A percentile compares a stretch with the other conserved stretches of the same genome.
These are phyloP conservation scores for Salix caprea DNA, from an alignment of 345 rosid genomes.

Conservation along the genomic window DNA sequence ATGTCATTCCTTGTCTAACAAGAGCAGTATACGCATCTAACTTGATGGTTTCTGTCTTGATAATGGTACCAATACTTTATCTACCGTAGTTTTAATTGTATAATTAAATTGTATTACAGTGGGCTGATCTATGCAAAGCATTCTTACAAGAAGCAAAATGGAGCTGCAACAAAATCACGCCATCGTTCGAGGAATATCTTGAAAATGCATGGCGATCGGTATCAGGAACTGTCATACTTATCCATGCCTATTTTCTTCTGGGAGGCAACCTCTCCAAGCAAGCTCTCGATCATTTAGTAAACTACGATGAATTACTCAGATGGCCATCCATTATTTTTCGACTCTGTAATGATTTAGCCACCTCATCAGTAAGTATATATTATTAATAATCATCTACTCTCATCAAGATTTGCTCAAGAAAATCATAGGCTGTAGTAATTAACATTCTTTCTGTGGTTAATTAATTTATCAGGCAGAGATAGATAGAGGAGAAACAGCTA, in stretches of 20 bases:
- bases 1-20: constrained; percentile 6
- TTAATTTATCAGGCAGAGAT: background rate
- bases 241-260: constrained; percentile 25
- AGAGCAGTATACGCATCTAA: background rate
- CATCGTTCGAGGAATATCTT: constrained; percentile 37
- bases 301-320: constrained; percentile 27
- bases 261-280: constrained; percentile 5
- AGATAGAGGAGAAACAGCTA: background rate
- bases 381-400: background rate
- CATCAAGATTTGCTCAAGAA: background rate
- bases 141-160: constrained; percentile 46
- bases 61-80: background rate
- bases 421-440: too few relatives aligned
- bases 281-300: constrained; percentile 13
- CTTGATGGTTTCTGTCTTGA: background rate
- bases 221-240: constrained; percentile 25
- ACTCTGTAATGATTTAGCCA: constrained; percentile 36
- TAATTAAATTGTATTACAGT: constrained; percentile 21
- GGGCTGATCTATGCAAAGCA: constrained; percentile 42
- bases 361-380: constrained; percentile 34
- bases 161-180: constrained; percentile 16
- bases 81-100: too few relatives aligned
- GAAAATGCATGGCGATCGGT: constrained; percentile 37
- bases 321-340: constrained; percentile 36
- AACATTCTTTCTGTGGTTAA: background rate